Base-by-base conservation (phyloP, 1,284 basidiomycete species). In the Neolentinus lepideus region DNA sequence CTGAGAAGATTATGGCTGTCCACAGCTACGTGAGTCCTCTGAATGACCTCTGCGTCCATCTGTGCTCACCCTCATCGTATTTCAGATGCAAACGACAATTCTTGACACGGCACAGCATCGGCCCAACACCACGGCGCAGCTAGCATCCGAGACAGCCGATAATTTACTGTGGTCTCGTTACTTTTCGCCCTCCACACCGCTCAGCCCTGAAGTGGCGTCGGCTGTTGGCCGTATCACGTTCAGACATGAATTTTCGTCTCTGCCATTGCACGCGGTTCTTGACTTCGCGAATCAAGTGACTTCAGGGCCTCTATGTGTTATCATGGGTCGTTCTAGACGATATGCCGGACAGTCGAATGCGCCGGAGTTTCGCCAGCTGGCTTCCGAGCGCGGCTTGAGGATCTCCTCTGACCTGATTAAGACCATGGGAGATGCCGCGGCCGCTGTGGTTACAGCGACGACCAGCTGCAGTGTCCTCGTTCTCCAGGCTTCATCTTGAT, bases 61-160 rank as follows among this genome's bases (percentile, higher is more conserved):
- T n/a, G n/a, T n/a, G n/a, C n/a, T n/a, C n/a, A n/a, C n/a, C n/a
- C n/a, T n/a, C n/a, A n/a, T n/a, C n/a, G n/a, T n/a, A n/a, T n/a
- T n/a, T n/a, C 10, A 46, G 43, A 6, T 46, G 46, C 58, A 84
- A 78, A 76, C 77, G 2, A 64, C 74, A 14, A 78, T 78, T 52
- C 75, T 79, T 0, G 89, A 90, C 61, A 91, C 88, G 0, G 70
- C 89, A 0, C 90, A 90, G 57, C 84, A 78, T 0, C 69, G 75
- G 22, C 69, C 74, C n/a, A 82, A 73, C 55, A 85, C 88, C 1
- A 76, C 84, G 61, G 83, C 76, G 4, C 76, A 80, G 24, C 67
- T 91, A 16, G 77, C 77, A n/a, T 90, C 87, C 0, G 80, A 87
- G 29, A 85, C 85, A 1, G 88, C 88, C 1, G 91, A 92, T 64